A percentile compares a stretch with the other conserved stretches of the same genome.
Evolutionary conservation across 2,329 filamentous ascomycete genomes (phyloP).

Genomic region (Septoria linicola): DNA sequence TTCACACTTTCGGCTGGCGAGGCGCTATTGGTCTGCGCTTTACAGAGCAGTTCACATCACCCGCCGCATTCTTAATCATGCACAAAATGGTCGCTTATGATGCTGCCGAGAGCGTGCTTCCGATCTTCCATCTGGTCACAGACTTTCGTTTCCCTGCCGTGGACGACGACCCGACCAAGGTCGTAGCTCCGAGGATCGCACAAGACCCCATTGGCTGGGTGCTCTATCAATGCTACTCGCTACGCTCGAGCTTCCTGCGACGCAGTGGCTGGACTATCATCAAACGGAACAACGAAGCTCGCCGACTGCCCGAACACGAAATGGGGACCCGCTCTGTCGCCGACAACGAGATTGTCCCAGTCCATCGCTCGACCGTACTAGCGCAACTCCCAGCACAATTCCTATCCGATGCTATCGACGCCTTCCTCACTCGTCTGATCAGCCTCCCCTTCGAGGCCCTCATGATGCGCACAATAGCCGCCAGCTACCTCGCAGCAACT

Average conservation of each 20-base stretch:
- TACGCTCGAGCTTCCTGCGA: conserved; percentile 22
- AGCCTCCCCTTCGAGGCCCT: conserved; percentile 30
- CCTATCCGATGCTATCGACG: conserved; percentile 27
- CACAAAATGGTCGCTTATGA: conserved; percentile 22
- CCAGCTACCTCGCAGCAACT: conserved; percentile 21
- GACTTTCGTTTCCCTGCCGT: conserved; percentile 26
- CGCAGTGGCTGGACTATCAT: conserved; percentile 28
- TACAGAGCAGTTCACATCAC: conserved; percentile 17
- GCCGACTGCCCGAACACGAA: background rate
- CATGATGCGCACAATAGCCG: conserved; percentile 27
- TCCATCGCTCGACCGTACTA: conserved; percentile 28
- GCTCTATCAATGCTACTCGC: conserved; percentile 24
- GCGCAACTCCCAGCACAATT: conserved; percentile 28
- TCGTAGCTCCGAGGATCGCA: background rate
- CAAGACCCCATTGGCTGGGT: conserved; percentile 30
- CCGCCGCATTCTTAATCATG: conserved; percentile 23
- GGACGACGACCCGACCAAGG: conserved; percentile 15
- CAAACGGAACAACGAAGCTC: background rate
- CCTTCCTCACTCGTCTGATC: conserved; percentile 25
- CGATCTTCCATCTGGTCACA: conserved; percentile 27
- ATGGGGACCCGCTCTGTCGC: background rate
- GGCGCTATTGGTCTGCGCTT: conserved; percentile 13
- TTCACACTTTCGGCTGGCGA: conserved; percentile 23
- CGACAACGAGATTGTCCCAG: background rate
- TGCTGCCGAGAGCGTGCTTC: conserved; percentile 17